Base-by-base conservation (phyloP, 2,329 filamentous ascomycete species). In the Phialocephala subalpina region DNA sequence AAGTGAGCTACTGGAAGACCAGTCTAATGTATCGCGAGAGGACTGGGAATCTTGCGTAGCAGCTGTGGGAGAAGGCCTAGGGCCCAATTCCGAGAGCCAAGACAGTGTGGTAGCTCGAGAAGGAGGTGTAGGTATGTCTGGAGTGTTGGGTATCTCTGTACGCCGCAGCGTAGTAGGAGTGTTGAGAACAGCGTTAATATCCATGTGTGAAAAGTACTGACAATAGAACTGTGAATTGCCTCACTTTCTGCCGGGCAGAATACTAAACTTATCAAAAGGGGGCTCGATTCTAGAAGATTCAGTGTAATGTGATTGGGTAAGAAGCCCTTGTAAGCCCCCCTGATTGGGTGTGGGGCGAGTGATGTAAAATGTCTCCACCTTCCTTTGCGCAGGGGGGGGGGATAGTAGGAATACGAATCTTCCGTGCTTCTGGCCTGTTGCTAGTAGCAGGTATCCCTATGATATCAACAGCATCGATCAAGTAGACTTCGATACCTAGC, bases 121-220 rank as follows among this genome's bases (percentile, higher is more conserved):
- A 20, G 56, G 3, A 20, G n/a, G 56, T 25, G 56, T 40, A 38
- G 35, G 22, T 9, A 42, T 40, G 8, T 58, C 16, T 20, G 36
- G 56, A 20, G 33, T 58, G 8, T 58, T 58, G 11, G 22, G 56
- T 12, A 58, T 58, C 56, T 58, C 35, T 22, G 45, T 22, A 25
- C 12, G 20, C n/a, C 22, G n/a, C 20, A 25, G 8, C 9, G 22
- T 7, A 6, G 8, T 16, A 22, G 45, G 45, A 49, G 45, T 49
- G 20, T 49, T 49, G 45, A 49, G 45, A 25, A 49, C 7, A 4
- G 6, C 6, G 5, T 27, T 6, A 4, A 49, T 8, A 25, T 49
- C 45, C 22, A n/a, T n/a, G n/a, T n/a, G n/a, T n/a, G n/a, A n/a
- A n/a, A n/a, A n/a, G n/a, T n/a, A n/a, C n/a, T n/a, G n/a, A n/a